Conservation (phyloP, 2,329 filamentous ascomycete species). For the Aspergillus piperis region DNA sequence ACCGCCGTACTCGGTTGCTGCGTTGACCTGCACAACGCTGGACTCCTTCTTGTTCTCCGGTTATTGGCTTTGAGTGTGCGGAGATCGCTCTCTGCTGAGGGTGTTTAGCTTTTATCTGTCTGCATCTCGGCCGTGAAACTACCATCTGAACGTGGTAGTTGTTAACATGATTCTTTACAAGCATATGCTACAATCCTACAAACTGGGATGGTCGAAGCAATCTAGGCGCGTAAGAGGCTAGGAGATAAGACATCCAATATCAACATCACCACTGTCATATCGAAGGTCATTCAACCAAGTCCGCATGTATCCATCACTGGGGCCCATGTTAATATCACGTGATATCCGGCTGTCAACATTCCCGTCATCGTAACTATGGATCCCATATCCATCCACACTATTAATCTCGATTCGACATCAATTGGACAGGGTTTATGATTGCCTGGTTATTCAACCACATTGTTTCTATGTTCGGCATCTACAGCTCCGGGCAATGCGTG, state of each 20-base stretch:
- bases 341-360: not conserved
- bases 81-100: not conserved
- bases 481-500: not conserved
- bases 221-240: not conserved
- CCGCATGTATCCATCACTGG: not conserved
- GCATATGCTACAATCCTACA: not conserved
- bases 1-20: not conserved
- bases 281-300: not conserved
- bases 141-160: not conserved
- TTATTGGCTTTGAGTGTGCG: not conserved
- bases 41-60: not conserved
- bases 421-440: too few relatives aligned
- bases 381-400: not conserved
- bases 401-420: not conserved
- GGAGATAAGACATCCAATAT: too few relatives aligned
- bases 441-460: too few relatives aligned
- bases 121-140: not conserved
- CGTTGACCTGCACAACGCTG: not conserved
- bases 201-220: not conserved
- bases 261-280: too few relatives aligned
- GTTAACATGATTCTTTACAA: not conserved
- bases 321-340: not conserved
- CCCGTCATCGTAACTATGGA: not conserved
- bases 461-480: too few relatives aligned
- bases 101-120: not conserved